A percentile compares a stretch with the other conserved stretches of the same genome.
These are phyloP conservation scores for Phytophthora sp. DNA, from an alignment of 352 stramenopile genomes.

Conservation along the genomic window DNA sequence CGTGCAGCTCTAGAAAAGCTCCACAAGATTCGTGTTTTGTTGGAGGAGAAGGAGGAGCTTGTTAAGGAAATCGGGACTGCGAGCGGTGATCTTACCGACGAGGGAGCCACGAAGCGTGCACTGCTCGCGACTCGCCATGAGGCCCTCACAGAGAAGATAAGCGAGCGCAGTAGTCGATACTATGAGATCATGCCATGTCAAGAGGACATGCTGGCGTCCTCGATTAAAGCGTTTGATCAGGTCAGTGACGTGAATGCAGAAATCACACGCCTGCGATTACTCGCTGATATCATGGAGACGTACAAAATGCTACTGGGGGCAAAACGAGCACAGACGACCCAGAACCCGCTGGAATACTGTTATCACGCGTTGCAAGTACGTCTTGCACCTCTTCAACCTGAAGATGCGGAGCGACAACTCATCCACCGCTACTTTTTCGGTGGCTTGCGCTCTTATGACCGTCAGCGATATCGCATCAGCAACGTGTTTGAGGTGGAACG, in stretches of 20 bases:
- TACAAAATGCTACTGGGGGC: constrained; percentile 82
- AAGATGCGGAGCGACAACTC: constrained; percentile 48
- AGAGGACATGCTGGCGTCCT: constrained; percentile 59
- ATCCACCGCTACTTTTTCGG: constrained; percentile 72
- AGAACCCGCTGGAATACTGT: constrained; percentile 81
- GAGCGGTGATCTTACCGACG: constrained; percentile 55
- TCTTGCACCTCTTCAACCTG: constrained; percentile 34
- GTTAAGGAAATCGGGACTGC: constrained; percentile 55
- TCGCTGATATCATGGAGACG: constrained; percentile 76
- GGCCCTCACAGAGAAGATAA: constrained; percentile 65
- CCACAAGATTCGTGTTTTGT: constrained; percentile 48
- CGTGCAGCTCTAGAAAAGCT: constrained; percentile 50
- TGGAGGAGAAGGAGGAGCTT: constrained; percentile 60
- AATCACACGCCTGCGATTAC: constrained; percentile 61
- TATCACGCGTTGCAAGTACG: constrained; percentile 77
- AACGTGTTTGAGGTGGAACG: constrained; percentile 74
- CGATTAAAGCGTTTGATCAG: constrained; percentile 70
- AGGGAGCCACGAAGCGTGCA: constrained; percentile 40
- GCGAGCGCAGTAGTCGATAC: constrained; percentile 76
- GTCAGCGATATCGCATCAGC: constrained; percentile 52
- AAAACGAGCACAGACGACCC: constrained; percentile 34
- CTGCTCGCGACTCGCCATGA: constrained; percentile 57
- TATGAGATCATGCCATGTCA: constrained; percentile 83
- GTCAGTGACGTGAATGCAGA: constrained; percentile 65
- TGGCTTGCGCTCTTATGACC: constrained; percentile 38